Evolutionary conservation across 2,329 filamentous ascomycete genomes (phyloP).

Genomic region (Neofusicoccum sp.): DNA sequence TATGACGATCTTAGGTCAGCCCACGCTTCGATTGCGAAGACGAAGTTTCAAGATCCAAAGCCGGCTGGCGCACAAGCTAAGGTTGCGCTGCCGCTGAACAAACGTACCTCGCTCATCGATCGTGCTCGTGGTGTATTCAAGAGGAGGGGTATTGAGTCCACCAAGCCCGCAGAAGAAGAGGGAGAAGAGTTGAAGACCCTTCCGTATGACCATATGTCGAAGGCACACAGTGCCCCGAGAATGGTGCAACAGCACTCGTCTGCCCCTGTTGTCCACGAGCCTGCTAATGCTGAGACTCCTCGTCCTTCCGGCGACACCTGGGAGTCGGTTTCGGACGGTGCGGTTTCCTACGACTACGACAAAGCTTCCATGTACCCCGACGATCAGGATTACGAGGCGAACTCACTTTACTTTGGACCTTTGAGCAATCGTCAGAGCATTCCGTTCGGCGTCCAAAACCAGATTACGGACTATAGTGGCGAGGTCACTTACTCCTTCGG

Average conservation of each 20-base stretch:
- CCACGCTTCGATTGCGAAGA: slow-evolving; percentile 6
- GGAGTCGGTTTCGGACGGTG: neutral
- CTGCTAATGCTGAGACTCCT: neutral
- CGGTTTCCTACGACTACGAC: neutral
- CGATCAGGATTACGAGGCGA: neutral
- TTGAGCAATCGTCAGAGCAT: slow-evolving; percentile 11
- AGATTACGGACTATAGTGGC: slow-evolving; percentile 18
- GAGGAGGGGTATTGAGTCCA: neutral
- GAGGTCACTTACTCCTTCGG: slow-evolving; percentile 4
- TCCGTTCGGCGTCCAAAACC: slow-evolving; percentile 14
- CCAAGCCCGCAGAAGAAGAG: neutral
- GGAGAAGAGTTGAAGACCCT: neutral
- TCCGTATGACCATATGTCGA: neutral
- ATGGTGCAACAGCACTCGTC: neutral
- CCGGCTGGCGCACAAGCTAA: too few relatives aligned
- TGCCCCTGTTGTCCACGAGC: neutral
- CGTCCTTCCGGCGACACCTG: slow-evolving; percentile 4
- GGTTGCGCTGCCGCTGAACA: too few relatives aligned
- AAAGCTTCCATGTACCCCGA: neutral
- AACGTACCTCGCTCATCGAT: slow-evolving; percentile 7
- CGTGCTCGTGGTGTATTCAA: neutral
- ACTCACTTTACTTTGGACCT: slow-evolving; percentile 4
- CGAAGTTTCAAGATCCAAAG: neutral
- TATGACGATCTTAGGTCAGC: slow-evolving; percentile 17
- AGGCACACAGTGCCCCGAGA: too few relatives aligned